Percentiles rank a stretch among this genome's conserved stretches.
These are phyloP conservation scores for Sarcomyxa edulis DNA, from an alignment of 768 basidiomycete species.

Conservation along the genomic window DNA sequence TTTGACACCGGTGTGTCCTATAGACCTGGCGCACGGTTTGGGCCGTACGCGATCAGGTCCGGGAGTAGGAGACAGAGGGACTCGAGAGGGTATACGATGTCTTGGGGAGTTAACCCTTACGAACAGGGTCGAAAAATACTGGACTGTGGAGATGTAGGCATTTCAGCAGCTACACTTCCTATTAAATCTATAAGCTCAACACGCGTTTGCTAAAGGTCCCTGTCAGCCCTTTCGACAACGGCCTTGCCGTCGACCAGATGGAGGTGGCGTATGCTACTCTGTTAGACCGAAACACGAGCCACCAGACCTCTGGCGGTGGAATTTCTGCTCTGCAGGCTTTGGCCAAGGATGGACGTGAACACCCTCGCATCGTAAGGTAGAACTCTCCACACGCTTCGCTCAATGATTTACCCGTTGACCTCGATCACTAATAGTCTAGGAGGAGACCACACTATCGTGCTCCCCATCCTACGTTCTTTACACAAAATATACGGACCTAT, in stretches of 20 bases:
- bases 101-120: slow-evolving; percentile 72
- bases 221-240: slow-evolving; percentile 75
- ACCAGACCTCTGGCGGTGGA: no score
- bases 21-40: slow-evolving; percentile 69
- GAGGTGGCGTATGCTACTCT: slow-evolving; percentile 80
- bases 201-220: slow-evolving; percentile 49
- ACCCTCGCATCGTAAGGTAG: slow-evolving; percentile 71
- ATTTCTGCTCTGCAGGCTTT: slow-evolving; percentile 22
- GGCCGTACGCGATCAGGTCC: slow-evolving; percentile 79
- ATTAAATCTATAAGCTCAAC: not conserved
- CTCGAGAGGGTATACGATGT: slow-evolving; percentile 55
- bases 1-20: slow-evolving; percentile 73
- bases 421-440: slow-evolving; percentile 48
- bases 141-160: slow-evolving; percentile 78
- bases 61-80: slow-evolving; percentile 67
- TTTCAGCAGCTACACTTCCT: not conserved
- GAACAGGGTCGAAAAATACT: slow-evolving; percentile 50
- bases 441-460: slow-evolving; percentile 86
- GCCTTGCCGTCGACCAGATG: slow-evolving; percentile 80
- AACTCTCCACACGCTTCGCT: slow-evolving; percentile 3
- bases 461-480: slow-evolving; percentile 79
- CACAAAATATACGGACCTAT: slow-evolving; percentile 77
- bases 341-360: slow-evolving; percentile 54
- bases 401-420: not conserved
- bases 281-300: slow-evolving; percentile 44